A percentile compares a stretch with the other conserved stretches of the same genome.
Conservation (phyloP, 1,284 basidiomycete species). For the Pseudozyma thailandica region DNA sequence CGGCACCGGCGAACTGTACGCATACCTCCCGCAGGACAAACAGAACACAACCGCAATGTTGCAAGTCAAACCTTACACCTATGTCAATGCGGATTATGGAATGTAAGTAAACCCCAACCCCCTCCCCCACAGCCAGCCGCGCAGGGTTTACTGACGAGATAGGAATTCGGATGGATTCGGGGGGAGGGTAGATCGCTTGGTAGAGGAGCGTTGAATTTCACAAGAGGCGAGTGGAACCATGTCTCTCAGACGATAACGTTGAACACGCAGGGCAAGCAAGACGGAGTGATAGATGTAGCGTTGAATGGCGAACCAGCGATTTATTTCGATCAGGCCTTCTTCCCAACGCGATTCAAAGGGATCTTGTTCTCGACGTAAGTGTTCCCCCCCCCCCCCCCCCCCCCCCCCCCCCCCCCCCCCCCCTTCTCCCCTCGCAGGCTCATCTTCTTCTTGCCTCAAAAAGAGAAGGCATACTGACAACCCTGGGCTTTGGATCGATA, state of each 20-base stretch:
- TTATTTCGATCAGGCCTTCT: conserved; percentile 38
- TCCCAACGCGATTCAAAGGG: conserved; percentile 26
- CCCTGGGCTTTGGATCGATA: no score
- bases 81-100: conserved; percentile 46
- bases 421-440: neutral
- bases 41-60: conserved; percentile 30
- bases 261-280: conserved; percentile 1
- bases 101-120: conserved; percentile 18
- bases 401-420: neutral
- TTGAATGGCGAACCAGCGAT: conserved; percentile 23
- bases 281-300: conserved; percentile 34
- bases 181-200: conserved; percentile 28
- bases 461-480: no score
- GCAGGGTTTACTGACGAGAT: no score
- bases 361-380: conserved; percentile 50
- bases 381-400: neutral
- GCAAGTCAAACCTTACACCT: conserved; percentile 27
- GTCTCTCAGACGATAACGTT: conserved; percentile 43
- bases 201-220: conserved; percentile 34
- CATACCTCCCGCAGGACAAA: conserved; percentile 65
- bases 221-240: conserved; percentile 30
- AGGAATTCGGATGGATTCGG: neutral
- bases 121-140: no score
- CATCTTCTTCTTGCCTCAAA: no score
- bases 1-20: conserved; percentile 72